Evolutionary conservation across 306 rosid species (phyloP).

Genomic region (Alnus rubra): DNA sequence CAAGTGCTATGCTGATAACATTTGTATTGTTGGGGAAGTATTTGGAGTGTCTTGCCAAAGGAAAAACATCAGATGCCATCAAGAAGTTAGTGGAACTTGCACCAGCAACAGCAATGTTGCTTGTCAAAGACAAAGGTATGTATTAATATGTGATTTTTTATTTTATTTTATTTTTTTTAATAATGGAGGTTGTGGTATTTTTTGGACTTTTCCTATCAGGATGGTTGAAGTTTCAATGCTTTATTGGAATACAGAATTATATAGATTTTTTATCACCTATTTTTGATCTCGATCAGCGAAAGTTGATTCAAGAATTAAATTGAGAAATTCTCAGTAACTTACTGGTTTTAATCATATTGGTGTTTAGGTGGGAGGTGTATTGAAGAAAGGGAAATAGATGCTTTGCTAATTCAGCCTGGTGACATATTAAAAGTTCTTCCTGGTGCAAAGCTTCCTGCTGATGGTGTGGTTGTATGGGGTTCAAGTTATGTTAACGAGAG

Average conservation of each 20-base stretch:
- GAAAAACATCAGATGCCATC: constrained; percentile 99
- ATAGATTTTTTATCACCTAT: neutral
- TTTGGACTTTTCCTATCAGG: constrained; percentile 20
- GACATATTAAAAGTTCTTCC: constrained; percentile 92
- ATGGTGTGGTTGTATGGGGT: constrained; percentile 85
- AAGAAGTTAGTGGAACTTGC: constrained; percentile 91
- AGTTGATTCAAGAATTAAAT: neutral
- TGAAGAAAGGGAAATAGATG: constrained; percentile 91
- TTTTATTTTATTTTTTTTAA: constrained; percentile 29
- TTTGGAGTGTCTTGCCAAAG: constrained; percentile 96
- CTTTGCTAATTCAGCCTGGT: constrained; percentile 82
- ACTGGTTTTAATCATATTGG: constrained; percentile 5
- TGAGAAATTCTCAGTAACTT: neutral
- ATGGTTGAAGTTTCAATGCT: constrained; percentile 9
- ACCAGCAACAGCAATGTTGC: constrained; percentile 80
- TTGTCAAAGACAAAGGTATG: constrained; percentile 78
- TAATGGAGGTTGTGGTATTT: neutral
- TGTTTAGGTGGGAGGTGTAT: constrained; percentile 59
- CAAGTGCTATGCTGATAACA: constrained; percentile 98
- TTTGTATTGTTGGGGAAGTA: constrained; percentile 96
- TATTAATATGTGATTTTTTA: constrained; percentile 7
- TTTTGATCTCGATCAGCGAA: neutral
- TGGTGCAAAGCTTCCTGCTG: constrained; percentile 92
- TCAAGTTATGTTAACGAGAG: constrained; percentile 92
- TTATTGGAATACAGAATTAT: constrained; percentile 3